These are phyloP conservation scores for Fusarium falciforme DNA, from an alignment of 2,329 filamentous ascomycete genomes.

Conservation along the genomic window DNA sequence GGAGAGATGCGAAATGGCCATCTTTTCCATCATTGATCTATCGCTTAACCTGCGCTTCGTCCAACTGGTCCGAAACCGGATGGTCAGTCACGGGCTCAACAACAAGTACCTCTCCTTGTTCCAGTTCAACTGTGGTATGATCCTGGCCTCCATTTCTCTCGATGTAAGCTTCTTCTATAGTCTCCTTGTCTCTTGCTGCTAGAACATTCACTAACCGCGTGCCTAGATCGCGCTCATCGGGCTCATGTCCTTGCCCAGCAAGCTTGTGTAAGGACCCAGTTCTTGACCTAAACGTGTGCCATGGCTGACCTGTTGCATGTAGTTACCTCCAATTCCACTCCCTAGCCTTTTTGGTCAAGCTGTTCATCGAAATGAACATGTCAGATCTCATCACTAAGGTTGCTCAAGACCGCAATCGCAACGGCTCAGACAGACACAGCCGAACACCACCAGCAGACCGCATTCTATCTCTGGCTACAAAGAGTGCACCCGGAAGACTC, in stretches of 20 bases:
- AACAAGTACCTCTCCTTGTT: neutral
- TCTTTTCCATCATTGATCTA: neutral
- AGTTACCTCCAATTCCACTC: neutral
- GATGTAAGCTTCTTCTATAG: neutral
- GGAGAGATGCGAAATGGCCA: neutral
- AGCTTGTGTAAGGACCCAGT: neutral
- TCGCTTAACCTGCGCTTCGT: neutral
- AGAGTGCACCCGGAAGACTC: neutral
- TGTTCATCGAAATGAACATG: constrained; percentile 1
- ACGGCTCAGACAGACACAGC: neutral
- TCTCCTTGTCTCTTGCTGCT: too few relatives aligned
- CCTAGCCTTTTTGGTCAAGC: neutral
- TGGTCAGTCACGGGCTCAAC: neutral
- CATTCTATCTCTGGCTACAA: neutral
- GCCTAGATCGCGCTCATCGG: neutral
- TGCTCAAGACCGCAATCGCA: neutral
- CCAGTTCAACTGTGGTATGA: neutral
- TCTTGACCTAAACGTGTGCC: neutral
- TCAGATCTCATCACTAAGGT: neutral
- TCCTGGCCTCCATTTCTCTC: neutral
- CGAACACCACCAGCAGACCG: neutral
- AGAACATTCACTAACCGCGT: too few relatives aligned
- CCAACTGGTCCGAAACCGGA: neutral
- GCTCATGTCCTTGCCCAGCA: neutral
- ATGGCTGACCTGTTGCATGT: neutral